phyloP scores from a whole-genome alignment of 2,329 filamentous ascomycete species.

The Elsinoe batatas region DNA sequence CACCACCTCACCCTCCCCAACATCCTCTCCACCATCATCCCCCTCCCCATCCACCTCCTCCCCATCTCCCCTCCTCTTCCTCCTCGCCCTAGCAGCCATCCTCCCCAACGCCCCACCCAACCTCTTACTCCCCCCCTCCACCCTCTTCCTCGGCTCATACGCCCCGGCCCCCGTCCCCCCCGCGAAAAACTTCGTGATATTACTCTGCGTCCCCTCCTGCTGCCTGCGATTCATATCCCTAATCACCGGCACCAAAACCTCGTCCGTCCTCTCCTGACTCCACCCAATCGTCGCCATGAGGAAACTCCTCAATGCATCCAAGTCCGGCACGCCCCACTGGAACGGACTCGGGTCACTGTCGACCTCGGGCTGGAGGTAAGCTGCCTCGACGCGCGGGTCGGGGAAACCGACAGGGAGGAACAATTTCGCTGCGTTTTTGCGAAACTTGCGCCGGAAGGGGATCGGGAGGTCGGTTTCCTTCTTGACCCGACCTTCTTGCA shows the following conservation, averaged over 20 bases:
- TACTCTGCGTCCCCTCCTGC: constrained; percentile 84
- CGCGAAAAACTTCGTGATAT: constrained; percentile 87
- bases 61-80: constrained; percentile 19
- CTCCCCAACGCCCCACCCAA: constrained; percentile 66
- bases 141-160: constrained; percentile 60
- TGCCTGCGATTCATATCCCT: constrained; percentile 86
- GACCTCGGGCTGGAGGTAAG: constrained; percentile 80
- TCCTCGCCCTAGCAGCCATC: constrained; percentile 48
- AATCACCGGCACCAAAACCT: constrained; percentile 91
- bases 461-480: constrained; percentile 47
- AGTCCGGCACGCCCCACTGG: constrained; percentile 90
- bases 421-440: constrained; percentile 71
- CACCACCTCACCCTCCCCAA: neutral
- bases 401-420: constrained; percentile 79
- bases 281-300: constrained; percentile 90
- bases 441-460: constrained; percentile 76
- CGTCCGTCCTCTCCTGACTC: constrained; percentile 83
- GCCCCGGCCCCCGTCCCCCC: constrained; percentile 62
- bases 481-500: constrained; percentile 58
- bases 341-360: constrained; percentile 69
- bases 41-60: constrained; percentile 12
- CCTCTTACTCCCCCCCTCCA: constrained; percentile 56
- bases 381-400: constrained; percentile 63
- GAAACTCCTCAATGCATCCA: constrained; percentile 73
- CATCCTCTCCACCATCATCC: constrained; percentile 12